These are phyloP conservation scores for Xylaria sp. DNA, from an alignment of 2,329 filamentous ascomycete genomes.

Conservation along the genomic window DNA sequence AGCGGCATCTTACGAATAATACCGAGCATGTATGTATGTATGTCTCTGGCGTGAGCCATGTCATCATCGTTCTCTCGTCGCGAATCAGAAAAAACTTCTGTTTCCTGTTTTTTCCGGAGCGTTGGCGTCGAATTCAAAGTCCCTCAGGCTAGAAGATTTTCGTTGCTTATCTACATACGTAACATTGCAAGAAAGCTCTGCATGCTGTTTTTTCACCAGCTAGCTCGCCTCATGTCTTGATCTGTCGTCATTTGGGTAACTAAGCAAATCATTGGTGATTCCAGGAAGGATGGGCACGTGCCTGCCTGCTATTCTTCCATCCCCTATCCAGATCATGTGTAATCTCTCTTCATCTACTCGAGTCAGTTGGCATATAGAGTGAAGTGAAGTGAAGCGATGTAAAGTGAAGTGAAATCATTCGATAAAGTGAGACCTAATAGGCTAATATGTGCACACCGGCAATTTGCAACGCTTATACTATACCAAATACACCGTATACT, in stretches of 20 bases:
- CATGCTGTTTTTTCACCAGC: neutral
- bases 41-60: constrained; percentile 12
- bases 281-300: neutral
- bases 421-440: neutral
- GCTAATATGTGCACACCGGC: neutral
- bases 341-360: neutral
- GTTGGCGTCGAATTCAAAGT: neutral
- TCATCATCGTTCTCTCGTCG: constrained; percentile 10
- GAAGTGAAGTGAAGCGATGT: neutral
- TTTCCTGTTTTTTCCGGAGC: neutral
- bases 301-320: neutral
- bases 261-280: neutral
- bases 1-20: constrained; percentile 23
- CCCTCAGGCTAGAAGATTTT: neutral
- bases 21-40: neutral
- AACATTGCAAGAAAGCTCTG: neutral
- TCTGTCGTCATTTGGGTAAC: neutral
- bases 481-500: neutral
- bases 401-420: neutral
- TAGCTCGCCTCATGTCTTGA: neutral
- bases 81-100: constrained; percentile 12
- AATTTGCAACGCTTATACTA: neutral
- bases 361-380: neutral
- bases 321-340: neutral
- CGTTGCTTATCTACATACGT: neutral